Conservation (phyloP, 2,329 filamentous ascomycete genomes). For the Trichophyton rubrum region DNA sequence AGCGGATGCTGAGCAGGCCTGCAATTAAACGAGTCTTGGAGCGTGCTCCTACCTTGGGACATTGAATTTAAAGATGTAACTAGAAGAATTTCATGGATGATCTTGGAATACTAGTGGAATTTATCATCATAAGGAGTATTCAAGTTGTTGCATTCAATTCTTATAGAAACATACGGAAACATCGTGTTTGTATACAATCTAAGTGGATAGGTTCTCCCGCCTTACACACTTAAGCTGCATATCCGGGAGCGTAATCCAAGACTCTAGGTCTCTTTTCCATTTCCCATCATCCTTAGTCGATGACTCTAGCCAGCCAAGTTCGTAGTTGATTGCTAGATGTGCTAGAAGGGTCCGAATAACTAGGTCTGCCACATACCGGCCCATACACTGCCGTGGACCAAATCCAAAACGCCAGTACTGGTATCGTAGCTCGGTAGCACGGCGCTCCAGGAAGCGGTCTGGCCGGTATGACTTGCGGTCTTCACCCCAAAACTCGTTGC, state of each 20-base stretch:
- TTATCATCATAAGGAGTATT: too few species aligned
- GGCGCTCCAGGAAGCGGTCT: constrained; percentile 11
- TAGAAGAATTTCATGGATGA: too few species aligned
- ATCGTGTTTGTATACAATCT: neutral
- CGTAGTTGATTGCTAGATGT: neutral
- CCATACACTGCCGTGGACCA: constrained; percentile 5
- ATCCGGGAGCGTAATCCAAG: neutral
- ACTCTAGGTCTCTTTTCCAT: neutral
- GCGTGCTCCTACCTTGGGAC: neutral
- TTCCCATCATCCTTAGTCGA: neutral
- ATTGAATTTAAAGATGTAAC: neutral
- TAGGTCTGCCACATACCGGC: neutral
- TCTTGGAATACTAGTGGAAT: too few species aligned
- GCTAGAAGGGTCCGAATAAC: neutral
- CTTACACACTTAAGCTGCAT: neutral
- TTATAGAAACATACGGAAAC: too few species aligned
- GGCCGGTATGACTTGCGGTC: constrained; percentile 28
- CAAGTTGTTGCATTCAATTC: too few species aligned
- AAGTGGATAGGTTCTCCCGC: neutral
- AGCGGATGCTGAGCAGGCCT: neutral
- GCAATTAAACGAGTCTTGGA: neutral
- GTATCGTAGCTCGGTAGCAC: neutral
- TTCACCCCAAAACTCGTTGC: constrained; percentile 28
- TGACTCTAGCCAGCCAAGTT: neutral
- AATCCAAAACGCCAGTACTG: constrained; percentile 6